Evolutionary conservation across 1,284 basidiomycete species (phyloP).

Genomic region (Irpex sp.): DNA sequence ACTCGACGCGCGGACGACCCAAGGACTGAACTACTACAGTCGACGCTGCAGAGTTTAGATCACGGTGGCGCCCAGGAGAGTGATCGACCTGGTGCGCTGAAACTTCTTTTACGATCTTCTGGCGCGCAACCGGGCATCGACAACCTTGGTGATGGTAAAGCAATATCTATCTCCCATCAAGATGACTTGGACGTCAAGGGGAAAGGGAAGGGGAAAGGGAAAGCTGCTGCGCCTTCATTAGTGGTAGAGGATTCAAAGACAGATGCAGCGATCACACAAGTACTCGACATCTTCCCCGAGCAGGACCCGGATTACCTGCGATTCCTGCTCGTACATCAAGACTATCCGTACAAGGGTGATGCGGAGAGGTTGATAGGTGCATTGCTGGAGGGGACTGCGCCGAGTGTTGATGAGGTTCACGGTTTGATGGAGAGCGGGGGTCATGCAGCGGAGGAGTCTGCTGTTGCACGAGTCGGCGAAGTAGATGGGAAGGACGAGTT

Average conservation of each 20-base stretch:
- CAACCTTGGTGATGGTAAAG: conserved; percentile 27
- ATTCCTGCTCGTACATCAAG: conserved; percentile 46
- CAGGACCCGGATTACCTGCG: conserved; percentile 51
- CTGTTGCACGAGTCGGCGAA: neutral
- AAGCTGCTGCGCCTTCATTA: conserved; percentile 9
- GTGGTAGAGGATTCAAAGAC: conserved; percentile 36
- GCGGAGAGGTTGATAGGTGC: conserved; percentile 62
- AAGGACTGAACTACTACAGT: conserved; percentile 53
- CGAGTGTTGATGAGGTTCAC: conserved; percentile 35
- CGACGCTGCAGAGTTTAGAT: conserved; percentile 39
- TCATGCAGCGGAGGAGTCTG: neutral
- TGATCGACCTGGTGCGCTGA: conserved; percentile 53
- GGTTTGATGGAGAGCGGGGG: neutral
- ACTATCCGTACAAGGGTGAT: conserved; percentile 44
- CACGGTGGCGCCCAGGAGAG: conserved; percentile 10
- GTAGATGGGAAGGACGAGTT: conserved; percentile 15
- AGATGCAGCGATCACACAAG: conserved; percentile 56
- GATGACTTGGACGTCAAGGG: conserved; percentile 19
- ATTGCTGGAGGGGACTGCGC: conserved; percentile 69
- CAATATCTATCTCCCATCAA: neutral
- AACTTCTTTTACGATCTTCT: conserved; percentile 56
- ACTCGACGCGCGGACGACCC: conserved; percentile 51
- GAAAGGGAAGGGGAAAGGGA: conserved; percentile 29
- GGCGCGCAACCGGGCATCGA: conserved; percentile 48
- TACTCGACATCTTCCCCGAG: conserved; percentile 71